Evolutionary conservation across 2,329 filamentous ascomycete species (phyloP).

Genomic region (Apiospora pterosperma): DNA sequence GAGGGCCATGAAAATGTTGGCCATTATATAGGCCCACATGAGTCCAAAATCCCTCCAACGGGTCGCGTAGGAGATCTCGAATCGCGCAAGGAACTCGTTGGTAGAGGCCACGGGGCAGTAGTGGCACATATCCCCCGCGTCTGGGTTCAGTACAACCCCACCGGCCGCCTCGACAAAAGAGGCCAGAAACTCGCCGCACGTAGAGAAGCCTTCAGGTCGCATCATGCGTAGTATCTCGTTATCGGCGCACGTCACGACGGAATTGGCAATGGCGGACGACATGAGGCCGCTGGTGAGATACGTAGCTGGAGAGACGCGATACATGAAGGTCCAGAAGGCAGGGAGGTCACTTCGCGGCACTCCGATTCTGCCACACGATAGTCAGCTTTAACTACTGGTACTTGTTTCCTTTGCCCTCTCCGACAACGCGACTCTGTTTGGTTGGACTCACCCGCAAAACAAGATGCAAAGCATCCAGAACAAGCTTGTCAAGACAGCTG

Average conservation of each 20-base stretch:
- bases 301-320: constrained; percentile 67
- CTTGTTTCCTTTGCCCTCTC: too few species aligned
- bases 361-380: too few species aligned
- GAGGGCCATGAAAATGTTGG: constrained; percentile 41
- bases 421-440: too few species aligned
- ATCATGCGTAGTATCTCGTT: constrained; percentile 45
- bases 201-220: too few species aligned
- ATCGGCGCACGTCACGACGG: constrained; percentile 44
- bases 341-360: constrained; percentile 62
- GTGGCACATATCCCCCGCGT: constrained; percentile 31
- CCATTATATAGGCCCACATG: not conserved
- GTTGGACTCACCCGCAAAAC: constrained; percentile 77
- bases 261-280: constrained; percentile 50
- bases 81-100: constrained; percentile 32
- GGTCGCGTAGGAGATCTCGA: constrained; percentile 42
- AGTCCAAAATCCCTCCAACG: constrained; percentile 17
- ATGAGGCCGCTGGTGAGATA: constrained; percentile 71
- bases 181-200: constrained; percentile 64
- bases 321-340: constrained; percentile 74
- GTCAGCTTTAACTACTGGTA: too few species aligned
- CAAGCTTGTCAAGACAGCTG: constrained; percentile 72
- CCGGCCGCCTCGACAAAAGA: too few species aligned
- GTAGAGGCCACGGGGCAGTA: constrained; percentile 13
- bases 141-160: constrained; percentile 61
- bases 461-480: constrained; percentile 67